phyloP scores from a whole-genome alignment of 78 protist genomes.

The Neovahlkampfia damariscottae region DNA sequence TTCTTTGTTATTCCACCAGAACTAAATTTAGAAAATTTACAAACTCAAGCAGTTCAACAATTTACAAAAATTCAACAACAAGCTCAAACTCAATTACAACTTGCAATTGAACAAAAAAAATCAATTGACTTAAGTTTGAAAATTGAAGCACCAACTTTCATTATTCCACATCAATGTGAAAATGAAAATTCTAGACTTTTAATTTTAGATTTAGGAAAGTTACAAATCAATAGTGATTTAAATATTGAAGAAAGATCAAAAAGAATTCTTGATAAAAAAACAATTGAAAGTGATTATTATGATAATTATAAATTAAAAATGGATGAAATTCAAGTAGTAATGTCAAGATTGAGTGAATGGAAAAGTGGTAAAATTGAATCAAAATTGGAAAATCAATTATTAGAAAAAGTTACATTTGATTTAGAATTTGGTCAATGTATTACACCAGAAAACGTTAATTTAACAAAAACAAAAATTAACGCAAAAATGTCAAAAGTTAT shows the following conservation, averaged over 20 bases:
- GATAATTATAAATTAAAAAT: neutral
- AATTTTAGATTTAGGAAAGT: neutral
- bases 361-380: no score
- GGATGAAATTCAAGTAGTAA: neutral
- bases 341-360: no score
- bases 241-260: neutral
- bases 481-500: neutral
- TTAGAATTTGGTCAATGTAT: neutral
- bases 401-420: neutral
- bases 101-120: neutral
- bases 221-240: neutral
- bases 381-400: neutral
- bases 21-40: neutral
- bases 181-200: neutral
- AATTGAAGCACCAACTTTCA: neutral
- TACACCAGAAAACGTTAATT: neutral
- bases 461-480: neutral
- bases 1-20: neutral
- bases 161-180: no score
- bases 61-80: neutral
- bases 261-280: neutral
- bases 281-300: neutral
- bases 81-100: neutral
- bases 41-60: neutral
- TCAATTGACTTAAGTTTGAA: neutral